Conservation (phyloP, 2,329 filamentous ascomycete species). For the Botryosphaeria agaves region DNA sequence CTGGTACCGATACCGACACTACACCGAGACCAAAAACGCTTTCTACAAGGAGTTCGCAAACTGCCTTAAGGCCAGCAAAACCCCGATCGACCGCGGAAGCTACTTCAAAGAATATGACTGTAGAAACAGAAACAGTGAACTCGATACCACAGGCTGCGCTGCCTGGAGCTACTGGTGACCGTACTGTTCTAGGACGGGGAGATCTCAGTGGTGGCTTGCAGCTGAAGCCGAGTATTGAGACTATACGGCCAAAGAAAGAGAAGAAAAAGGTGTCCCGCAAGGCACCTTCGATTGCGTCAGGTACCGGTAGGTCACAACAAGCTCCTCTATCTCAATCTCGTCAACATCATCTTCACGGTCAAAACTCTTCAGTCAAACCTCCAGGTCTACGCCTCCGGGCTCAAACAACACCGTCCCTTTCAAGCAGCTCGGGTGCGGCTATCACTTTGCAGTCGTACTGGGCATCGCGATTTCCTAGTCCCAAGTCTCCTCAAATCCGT, state of each 20-base stretch:
- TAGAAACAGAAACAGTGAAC: conserved; percentile 89
- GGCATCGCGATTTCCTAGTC: too few species aligned
- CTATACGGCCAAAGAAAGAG: conserved; percentile 85
- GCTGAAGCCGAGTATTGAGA: conserved; percentile 83
- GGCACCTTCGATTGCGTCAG: conserved; percentile 49
- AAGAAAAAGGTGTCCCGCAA: conserved; percentile 70
- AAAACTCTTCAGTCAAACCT: too few species aligned
- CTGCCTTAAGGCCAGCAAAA: conserved; percentile 46
- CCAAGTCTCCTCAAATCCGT: too few species aligned
- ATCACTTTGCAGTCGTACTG: too few species aligned
- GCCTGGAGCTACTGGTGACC: conserved; percentile 40
- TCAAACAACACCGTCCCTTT: too few species aligned
- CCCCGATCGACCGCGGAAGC: conserved; percentile 50
- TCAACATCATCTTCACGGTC: too few species aligned
- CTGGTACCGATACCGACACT: too few species aligned
- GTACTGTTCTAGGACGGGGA: conserved; percentile 38
- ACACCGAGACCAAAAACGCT: conserved; percentile 17
- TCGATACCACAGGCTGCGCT: conserved; percentile 76
- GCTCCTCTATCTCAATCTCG: neutral
- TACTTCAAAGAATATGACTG: conserved; percentile 82
- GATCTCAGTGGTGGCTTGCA: conserved; percentile 57
- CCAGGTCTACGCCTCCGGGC: too few species aligned
- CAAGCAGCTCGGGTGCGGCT: too few species aligned
- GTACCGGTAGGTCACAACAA: conserved; percentile 45
- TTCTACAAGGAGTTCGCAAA: conserved; percentile 48